Evolutionary conservation across 176 grass and related monocot genomes (phyloP).

Genomic region (Dendrocalamus sinicus): DNA sequence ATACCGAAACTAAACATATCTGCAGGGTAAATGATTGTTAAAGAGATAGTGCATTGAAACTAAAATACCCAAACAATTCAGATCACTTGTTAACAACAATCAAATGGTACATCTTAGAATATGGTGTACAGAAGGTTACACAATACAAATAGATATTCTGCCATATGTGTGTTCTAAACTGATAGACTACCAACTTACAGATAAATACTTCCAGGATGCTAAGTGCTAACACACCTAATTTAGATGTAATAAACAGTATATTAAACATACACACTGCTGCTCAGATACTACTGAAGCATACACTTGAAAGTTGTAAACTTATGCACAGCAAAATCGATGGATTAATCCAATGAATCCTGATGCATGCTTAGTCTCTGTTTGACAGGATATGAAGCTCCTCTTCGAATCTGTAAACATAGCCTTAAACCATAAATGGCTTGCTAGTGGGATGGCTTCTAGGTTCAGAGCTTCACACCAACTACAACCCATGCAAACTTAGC

Average conservation of each 20-base stretch:
- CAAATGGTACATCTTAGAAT: conserved; percentile 6
- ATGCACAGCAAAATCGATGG: neutral
- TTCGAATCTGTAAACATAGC: neutral
- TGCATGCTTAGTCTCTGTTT: neutral
- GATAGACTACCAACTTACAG: neutral
- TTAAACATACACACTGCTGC: neutral
- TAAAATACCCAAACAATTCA: conserved; percentile 5
- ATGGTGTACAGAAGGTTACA: neutral
- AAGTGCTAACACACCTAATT: neutral
- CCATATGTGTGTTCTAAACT: neutral
- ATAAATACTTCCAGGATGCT: neutral
- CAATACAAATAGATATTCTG: neutral
- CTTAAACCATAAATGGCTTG: neutral
- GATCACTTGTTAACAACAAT: neutral
- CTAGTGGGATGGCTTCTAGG: neutral
- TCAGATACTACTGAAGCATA: neutral
- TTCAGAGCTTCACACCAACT: neutral
- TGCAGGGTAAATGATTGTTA: conserved; percentile 2
- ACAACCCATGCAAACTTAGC: neutral
- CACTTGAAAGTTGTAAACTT: neutral
- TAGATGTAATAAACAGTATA: neutral
- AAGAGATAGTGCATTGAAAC: neutral
- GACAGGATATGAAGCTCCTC: neutral
- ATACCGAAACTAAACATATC: neutral
- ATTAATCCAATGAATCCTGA: neutral